Base-by-base conservation (phyloP, 805 yeast genomes). In the Candida xiaguanensis region DNA sequence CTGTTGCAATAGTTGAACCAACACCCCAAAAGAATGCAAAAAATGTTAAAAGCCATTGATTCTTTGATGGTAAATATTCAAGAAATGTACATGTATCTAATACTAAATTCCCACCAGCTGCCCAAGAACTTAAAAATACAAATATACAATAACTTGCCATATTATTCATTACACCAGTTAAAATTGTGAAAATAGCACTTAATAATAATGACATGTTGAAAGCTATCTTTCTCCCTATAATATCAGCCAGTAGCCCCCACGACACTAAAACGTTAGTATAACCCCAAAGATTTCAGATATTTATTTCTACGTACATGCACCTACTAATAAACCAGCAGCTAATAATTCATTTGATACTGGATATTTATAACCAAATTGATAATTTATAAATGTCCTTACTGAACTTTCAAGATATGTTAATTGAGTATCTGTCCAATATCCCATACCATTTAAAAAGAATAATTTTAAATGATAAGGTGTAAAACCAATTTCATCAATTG, bases 21-120 rank as follows among this genome's bases (percentile, higher is more conserved):
- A 78, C 61, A 30, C 80, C 82, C 84, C 84, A 78, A 72, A 71
- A 79, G 27, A 67, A 52, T 8, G 57, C 65, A 51, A 78, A 67
- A 26, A 74, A 61, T 2, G 82, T 75, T 36, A 72, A 62, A 45
- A 76, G 52, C 68, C 70, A 77, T 46, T 75, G 78, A 47, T 70
- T 58, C 35, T 67, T 67, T 31, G 65, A 58, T 2, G 83, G 82
- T 41, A 77, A 57, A 41, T 69, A 75, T 49, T 77, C 80, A 26
- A 77, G 52, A 46, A 74, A 74, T 7, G 74, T 72, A 29, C 78
- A 65, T 14, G 78, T 71, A 51, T 77, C 82, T 15, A 75, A 55
- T 3, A 74, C 78, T 43, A 77, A 61, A 47, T 78, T 78, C 31
- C 83, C 84, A 36, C 82, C 83, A 3, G 73, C 72, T 7, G 72